A percentile compares a stretch with the other conserved stretches of the same genome.
These are phyloP conservation scores for Pseudonitzschia multistriata DNA, from an alignment of 108 stramenopile genomes.

Conservation along the genomic window DNA sequence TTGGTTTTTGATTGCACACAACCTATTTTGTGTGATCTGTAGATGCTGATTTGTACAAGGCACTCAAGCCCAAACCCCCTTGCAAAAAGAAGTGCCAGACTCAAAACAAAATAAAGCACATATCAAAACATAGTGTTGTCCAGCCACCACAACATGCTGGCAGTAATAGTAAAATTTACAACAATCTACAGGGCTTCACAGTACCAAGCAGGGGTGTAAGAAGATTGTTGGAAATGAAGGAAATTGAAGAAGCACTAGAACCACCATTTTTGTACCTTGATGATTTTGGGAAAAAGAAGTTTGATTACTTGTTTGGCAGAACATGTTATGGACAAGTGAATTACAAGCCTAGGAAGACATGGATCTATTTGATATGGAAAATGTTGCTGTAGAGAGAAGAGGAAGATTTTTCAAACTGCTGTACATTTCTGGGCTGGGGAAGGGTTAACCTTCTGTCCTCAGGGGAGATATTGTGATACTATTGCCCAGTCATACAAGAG, in stretches of 20 bases:
- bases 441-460: slow-evolving; percentile 59
- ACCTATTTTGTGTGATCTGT: background rate
- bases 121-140: background rate
- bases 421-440: slow-evolving; percentile 55
- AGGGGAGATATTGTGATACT: slow-evolving; percentile 54
- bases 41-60: background rate
- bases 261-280: background rate
- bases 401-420: slow-evolving; percentile 34
- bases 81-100: background rate
- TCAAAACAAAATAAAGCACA: background rate
- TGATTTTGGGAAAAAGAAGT: background rate
- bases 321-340: slow-evolving; percentile 49
- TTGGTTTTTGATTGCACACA: background rate
- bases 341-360: slow-evolving; percentile 48
- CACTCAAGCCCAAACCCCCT: background rate
- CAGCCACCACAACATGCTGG: background rate
- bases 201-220: background rate
- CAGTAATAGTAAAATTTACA: background rate
- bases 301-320: slow-evolving; percentile 26
- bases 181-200: background rate
- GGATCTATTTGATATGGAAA: slow-evolving; percentile 46
- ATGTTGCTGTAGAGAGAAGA: slow-evolving; percentile 27
- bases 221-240: background rate
- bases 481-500: slow-evolving; percentile 36
- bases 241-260: background rate